These are phyloP conservation scores for Epichloe glyceriae DNA, from an alignment of 2,329 filamentous ascomycete species.

Conservation along the genomic window DNA sequence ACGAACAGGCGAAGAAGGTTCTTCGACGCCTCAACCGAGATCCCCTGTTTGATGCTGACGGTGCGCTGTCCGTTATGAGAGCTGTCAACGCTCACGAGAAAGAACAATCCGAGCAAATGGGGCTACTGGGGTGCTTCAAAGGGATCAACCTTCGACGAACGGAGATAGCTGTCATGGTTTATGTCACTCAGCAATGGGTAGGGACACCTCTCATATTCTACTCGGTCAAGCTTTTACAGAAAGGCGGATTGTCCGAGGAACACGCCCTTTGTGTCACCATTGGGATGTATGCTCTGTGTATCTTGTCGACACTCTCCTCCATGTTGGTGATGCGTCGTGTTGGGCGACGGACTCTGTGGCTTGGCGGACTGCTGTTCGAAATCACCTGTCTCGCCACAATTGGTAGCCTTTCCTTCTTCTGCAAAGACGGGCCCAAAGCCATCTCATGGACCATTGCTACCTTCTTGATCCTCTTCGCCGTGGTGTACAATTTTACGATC, in stretches of 20 bases:
- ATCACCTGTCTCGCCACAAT: slow-evolving; percentile 16
- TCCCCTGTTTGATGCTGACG: background rate
- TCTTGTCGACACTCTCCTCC: slow-evolving; percentile 29
- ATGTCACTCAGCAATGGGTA: slow-evolving; percentile 39
- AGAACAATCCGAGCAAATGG: background rate
- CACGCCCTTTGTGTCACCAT: slow-evolving; percentile 33
- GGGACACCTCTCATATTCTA: slow-evolving; percentile 40
- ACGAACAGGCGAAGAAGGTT: background rate
- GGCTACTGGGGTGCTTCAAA: background rate
- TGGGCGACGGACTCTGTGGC: slow-evolving; percentile 30
- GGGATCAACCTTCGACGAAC: slow-evolving; percentile 18
- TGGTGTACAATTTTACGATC: slow-evolving; percentile 30
- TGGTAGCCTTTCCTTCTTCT: background rate
- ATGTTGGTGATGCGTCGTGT: slow-evolving; percentile 28
- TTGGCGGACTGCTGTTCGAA: slow-evolving; percentile 24
- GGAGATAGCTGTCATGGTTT: slow-evolving; percentile 32
- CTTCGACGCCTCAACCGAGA: background rate
- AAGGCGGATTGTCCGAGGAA: slow-evolving; percentile 29
- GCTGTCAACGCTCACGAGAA: background rate
- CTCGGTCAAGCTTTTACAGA: slow-evolving; percentile 37
- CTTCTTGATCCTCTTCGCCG: slow-evolving; percentile 25
- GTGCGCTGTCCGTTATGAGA: background rate
- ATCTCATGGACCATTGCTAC: slow-evolving; percentile 21
- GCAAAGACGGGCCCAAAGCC: background rate
- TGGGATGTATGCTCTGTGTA: slow-evolving; percentile 26